Percentiles rank a stretch among this genome's conserved stretches.
Conservation (phyloP, 345 rosid species). For the Sonneratia alba region DNA sequence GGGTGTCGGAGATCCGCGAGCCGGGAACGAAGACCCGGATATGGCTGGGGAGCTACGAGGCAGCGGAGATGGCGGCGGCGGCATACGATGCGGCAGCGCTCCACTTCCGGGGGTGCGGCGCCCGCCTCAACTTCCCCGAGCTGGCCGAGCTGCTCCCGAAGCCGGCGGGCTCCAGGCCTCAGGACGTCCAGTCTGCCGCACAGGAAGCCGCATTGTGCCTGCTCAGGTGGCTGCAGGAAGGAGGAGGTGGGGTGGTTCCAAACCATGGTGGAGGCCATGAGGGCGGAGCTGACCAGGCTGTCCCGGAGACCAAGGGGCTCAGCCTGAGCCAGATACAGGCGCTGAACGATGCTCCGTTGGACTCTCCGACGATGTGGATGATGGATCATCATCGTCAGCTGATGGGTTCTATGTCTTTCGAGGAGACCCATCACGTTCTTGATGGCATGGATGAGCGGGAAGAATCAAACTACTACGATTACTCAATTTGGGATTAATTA, state of each 20-base stretch:
- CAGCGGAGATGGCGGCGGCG: slow-evolving; percentile 86
- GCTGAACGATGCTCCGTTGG: slow-evolving; percentile 65
- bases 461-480: background rate
- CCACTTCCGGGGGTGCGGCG: slow-evolving; percentile 49
- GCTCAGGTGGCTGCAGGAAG: slow-evolving; percentile 16
- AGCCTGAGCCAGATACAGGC: slow-evolving; percentile 74
- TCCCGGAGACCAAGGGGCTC: slow-evolving; percentile 42
- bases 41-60: slow-evolving; percentile 86
- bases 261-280: background rate
- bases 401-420: slow-evolving; percentile 1
- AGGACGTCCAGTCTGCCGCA: slow-evolving; percentile 67
- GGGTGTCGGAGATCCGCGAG: slow-evolving; percentile 93
- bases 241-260: slow-evolving; percentile 2
- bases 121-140: slow-evolving; percentile 68
- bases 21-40: slow-evolving; percentile 74
- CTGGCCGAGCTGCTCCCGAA: slow-evolving; percentile 28
- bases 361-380: slow-evolving; percentile 74
- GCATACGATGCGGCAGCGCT: slow-evolving; percentile 84
- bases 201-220: slow-evolving; percentile 45
- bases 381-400: background rate
- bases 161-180: slow-evolving; percentile 45
- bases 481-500: slow-evolving; percentile 16
- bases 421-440: background rate
- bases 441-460: slow-evolving; percentile 4
- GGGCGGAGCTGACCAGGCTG: slow-evolving; percentile 10